Evolutionary conservation across 345 rosid genomes (phyloP).

Genomic region (Eucalyptus coolabah): DNA sequence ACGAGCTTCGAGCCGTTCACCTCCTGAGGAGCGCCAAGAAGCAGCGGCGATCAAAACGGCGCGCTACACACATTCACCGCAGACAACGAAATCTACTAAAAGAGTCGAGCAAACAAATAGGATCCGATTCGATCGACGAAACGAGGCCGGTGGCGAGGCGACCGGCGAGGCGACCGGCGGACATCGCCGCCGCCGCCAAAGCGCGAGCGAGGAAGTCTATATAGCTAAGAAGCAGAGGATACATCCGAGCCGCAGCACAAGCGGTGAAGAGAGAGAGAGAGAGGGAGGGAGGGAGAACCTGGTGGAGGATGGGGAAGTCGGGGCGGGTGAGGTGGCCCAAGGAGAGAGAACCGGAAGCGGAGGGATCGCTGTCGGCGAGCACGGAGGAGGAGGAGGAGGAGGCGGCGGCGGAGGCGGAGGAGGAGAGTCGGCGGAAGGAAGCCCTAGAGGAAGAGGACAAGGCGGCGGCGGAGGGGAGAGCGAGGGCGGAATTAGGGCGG

Average conservation of each 20-base stretch:
- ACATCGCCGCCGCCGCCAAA: neutral
- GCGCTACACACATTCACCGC: neutral
- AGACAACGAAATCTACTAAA: neutral
- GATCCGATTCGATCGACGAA: neutral
- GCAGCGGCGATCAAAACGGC: neutral
- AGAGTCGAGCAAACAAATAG: neutral
- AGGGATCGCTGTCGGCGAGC: conserved; percentile 9
- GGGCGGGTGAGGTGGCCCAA: conserved; percentile 73
- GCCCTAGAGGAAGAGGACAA: conserved; percentile 6
- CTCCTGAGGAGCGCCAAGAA: conserved; percentile 23
- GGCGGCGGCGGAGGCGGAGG: neutral
- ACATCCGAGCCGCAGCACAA: neutral
- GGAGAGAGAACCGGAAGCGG: conserved; percentile 30
- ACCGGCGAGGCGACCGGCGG: neutral
- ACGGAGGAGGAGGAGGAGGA: neutral
- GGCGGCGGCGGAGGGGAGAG: conserved; percentile 1
- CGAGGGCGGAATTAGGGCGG: conserved; percentile 3
- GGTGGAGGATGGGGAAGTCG: conserved; percentile 81
- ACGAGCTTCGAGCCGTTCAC: conserved; percentile 79
- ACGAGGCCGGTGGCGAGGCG: neutral
- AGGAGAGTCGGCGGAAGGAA: neutral
- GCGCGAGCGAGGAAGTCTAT: neutral
- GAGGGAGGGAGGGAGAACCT: conserved; percentile 16
- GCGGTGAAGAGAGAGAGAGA: neutral
- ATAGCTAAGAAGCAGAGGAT: neutral